A percentile compares a stretch with the other conserved stretches of the same genome.
These are phyloP conservation scores for Xylariaceae sp. DNA, from an alignment of 2,329 filamentous ascomycete species.

Conservation along the genomic window DNA sequence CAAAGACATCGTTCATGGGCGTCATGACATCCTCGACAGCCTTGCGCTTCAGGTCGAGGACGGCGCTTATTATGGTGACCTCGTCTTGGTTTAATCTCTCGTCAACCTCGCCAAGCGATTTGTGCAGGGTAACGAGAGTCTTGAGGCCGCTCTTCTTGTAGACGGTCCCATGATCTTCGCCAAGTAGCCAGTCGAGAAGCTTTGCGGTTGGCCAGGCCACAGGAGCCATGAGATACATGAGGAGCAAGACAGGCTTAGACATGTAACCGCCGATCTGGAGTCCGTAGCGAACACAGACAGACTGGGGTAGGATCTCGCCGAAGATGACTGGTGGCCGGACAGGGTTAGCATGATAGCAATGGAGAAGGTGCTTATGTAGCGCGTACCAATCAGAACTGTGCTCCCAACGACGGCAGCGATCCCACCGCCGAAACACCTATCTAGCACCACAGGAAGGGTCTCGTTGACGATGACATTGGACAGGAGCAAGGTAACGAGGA, in stretches of 20 bases:
- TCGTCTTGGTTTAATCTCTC: slow-evolving; percentile 96
- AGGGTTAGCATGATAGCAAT: slow-evolving; percentile 30
- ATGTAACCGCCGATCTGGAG: slow-evolving; percentile 94
- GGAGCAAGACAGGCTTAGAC: slow-evolving; percentile 80
- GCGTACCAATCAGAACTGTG: slow-evolving; percentile 88
- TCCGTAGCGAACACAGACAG: slow-evolving; percentile 93
- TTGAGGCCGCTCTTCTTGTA: slow-evolving; percentile 99
- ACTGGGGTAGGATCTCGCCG: slow-evolving; percentile 94
- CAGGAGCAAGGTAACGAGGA: slow-evolving; percentile 88
- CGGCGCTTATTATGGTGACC: slow-evolving; percentile 97
- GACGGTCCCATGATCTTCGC: slow-evolving; percentile 92
- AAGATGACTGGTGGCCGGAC: slow-evolving; percentile 77
- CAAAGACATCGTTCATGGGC: slow-evolving; percentile 96
- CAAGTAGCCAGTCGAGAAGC: slow-evolving; percentile 89
- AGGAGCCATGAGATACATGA: slow-evolving; percentile 93
- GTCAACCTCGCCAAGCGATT: slow-evolving; percentile 83
- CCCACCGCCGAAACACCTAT: slow-evolving; percentile 90
- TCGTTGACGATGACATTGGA: slow-evolving; percentile 99
- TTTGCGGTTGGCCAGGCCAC: slow-evolving; percentile 95
- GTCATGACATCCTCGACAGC: slow-evolving; percentile 97
- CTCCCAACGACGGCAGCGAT: slow-evolving; percentile 93
- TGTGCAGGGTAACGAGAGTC: slow-evolving; percentile 92
- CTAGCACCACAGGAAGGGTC: slow-evolving; percentile 91
- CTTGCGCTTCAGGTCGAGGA: slow-evolving; percentile 95
- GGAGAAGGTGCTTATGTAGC: background rate